These are phyloP conservation scores for Ephemerocybe angulata DNA, from an alignment of 768 basidiomycete genomes.

Conservation along the genomic window DNA sequence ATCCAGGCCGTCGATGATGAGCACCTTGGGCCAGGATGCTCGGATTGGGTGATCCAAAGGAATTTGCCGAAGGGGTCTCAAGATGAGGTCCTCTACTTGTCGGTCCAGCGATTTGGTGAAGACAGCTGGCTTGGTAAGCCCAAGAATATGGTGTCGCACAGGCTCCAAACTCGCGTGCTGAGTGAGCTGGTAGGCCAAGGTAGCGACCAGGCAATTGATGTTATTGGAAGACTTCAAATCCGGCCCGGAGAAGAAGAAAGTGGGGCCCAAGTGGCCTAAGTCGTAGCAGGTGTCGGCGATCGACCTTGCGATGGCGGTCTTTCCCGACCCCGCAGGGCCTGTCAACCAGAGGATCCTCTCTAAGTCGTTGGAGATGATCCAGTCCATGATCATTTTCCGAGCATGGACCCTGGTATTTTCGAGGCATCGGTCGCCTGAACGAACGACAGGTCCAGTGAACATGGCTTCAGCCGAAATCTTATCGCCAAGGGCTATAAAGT, in stretches of 20 bases:
- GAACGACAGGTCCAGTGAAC: no score
- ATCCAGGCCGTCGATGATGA: slow-evolving; percentile 23
- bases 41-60: not conserved
- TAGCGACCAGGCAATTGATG: slow-evolving; percentile 11
- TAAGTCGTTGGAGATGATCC: not conserved
- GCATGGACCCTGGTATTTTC: not conserved
- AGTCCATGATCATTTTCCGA: not conserved
- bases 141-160: not conserved
- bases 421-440: no score
- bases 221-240: not conserved
- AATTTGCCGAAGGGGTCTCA: not conserved
- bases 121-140: not conserved
- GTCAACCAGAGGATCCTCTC: slow-evolving; percentile 15
- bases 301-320: slow-evolving; percentile 19
- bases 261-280: slow-evolving; percentile 1
- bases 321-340: slow-evolving; percentile 19
- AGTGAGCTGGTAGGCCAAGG: slow-evolving; percentile 15
- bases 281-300: slow-evolving; percentile 14
- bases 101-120: not conserved
- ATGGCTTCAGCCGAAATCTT: no score
- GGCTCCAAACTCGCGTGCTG: not conserved
- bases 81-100: not conserved
- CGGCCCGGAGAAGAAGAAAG: slow-evolving; percentile 20
- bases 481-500: no score
- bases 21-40: slow-evolving; percentile 7